Evolutionary conservation across 352 stramenopile genomes (phyloP).

Genomic region (Pythium utonaiense): DNA sequence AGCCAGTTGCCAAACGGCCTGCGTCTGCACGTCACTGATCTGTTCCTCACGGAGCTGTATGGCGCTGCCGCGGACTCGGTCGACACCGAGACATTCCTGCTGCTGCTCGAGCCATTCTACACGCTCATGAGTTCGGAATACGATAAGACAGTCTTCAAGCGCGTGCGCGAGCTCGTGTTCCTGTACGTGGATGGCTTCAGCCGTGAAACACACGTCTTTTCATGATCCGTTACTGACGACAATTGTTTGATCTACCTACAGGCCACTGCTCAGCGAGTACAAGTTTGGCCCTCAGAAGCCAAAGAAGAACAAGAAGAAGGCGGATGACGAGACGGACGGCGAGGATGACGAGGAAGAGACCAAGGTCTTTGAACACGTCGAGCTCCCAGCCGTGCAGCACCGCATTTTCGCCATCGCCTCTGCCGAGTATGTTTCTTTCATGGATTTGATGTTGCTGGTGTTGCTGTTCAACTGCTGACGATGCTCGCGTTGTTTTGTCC

Average conservation of each 20-base stretch:
- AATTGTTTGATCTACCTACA: background rate
- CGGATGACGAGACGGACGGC: conserved; percentile 26
- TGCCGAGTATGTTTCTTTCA: conserved; percentile 43
- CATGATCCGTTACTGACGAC: background rate
- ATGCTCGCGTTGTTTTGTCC: background rate
- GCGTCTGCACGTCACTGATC: conserved; percentile 71
- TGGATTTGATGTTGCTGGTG: background rate
- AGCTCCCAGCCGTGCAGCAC: conserved; percentile 68
- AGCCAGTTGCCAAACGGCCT: conserved; percentile 78
- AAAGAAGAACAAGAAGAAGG: conserved; percentile 17
- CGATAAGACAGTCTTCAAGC: conserved; percentile 80
- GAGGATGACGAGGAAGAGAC: conserved; percentile 42
- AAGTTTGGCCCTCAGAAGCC: conserved; percentile 55
- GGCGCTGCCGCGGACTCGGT: conserved; percentile 48
- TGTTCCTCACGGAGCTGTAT: conserved; percentile 70
- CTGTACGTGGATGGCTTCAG: conserved; percentile 13
- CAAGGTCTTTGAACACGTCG: conserved; percentile 64
- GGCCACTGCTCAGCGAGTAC: conserved; percentile 56
- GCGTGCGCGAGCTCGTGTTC: conserved; percentile 74
- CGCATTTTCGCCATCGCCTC: conserved; percentile 76
- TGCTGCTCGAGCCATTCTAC: conserved; percentile 80
- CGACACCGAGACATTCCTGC: conserved; percentile 57
- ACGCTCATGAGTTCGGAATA: conserved; percentile 73
- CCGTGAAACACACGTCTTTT: background rate
- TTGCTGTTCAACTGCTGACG: background rate